A percentile compares a stretch with the other conserved stretches of the same genome.
These are phyloP conservation scores for Taxillus chinensis DNA, from an alignment of 164 flowering plant species.

Conservation along the genomic window DNA sequence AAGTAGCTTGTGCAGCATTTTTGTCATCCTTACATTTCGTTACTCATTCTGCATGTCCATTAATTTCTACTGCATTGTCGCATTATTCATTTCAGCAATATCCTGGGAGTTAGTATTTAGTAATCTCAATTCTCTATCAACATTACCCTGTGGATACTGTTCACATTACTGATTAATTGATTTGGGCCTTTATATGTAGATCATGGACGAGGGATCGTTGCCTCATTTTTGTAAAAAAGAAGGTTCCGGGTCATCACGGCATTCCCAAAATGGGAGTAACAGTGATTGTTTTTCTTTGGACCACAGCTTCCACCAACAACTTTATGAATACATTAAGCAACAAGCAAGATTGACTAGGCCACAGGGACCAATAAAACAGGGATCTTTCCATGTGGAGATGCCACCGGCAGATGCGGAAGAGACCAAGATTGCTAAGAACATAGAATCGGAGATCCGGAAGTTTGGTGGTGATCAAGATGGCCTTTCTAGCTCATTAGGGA, in stretches of 20 bases:
- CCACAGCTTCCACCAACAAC: constrained; percentile 46
- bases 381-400: constrained; percentile 42
- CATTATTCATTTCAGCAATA: too few relatives aligned
- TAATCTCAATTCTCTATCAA: too few relatives aligned
- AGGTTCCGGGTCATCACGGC: constrained; percentile 51
- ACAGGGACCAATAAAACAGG: constrained; percentile 23
- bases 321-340: constrained; percentile 33
- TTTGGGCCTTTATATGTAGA: constrained; percentile 25
- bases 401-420: constrained; percentile 45
- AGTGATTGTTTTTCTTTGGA: constrained; percentile 57
- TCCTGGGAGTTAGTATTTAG: too few relatives aligned
- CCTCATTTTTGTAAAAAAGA: constrained; percentile 64
- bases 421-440: constrained; percentile 33
- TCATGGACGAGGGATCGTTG: constrained; percentile 57
- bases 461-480: constrained; percentile 30
- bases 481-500: constrained; percentile 17
- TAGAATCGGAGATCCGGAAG: constrained; percentile 36
- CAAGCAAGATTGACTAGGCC: constrained; percentile 26
- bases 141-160: too few relatives aligned
- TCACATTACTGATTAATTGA: too few relatives aligned
- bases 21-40: neutral
- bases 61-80: neutral
- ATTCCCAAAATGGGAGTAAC: constrained; percentile 20
- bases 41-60: neutral
- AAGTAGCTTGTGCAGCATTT: neutral